Conservation (phyloP, 2,329 filamentous ascomycete species). For the Myriosclerotinia curreyana region DNA sequence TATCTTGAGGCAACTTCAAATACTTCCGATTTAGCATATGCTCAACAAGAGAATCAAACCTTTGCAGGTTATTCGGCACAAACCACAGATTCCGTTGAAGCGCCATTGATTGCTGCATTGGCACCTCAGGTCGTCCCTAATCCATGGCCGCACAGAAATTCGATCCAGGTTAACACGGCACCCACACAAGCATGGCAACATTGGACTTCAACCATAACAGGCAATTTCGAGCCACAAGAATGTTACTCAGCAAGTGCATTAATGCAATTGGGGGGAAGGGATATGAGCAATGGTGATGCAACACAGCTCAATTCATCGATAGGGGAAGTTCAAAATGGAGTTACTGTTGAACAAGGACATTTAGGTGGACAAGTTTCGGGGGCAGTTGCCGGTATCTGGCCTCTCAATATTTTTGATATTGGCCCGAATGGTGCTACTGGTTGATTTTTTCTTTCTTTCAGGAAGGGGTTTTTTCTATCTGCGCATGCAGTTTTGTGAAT, state of each 20-base stretch:
- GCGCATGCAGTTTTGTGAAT: neutral
- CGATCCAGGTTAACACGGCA: constrained; percentile 26
- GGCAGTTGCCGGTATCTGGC: constrained; percentile 26
- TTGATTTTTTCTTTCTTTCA: neutral
- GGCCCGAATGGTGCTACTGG: constrained; percentile 10
- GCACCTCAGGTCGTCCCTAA: constrained; percentile 39
- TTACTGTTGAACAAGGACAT: constrained; percentile 1
- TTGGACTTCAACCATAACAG: constrained; percentile 36
- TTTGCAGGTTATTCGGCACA: constrained; percentile 12
- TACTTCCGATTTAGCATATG: constrained; percentile 28
- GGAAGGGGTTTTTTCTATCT: too few relatives aligned
- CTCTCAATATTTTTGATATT: constrained; percentile 34
- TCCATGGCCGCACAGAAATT: constrained; percentile 26
- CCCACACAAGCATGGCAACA: constrained; percentile 37
- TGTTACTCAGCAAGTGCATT: constrained; percentile 37
- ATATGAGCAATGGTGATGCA: constrained; percentile 25
- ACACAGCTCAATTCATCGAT: constrained; percentile 14
- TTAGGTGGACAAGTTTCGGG: constrained; percentile 20
- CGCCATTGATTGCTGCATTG: constrained; percentile 34
- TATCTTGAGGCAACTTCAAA: constrained; percentile 32
- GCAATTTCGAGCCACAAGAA: constrained; percentile 37
- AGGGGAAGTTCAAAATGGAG: constrained; percentile 11
- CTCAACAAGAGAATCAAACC: constrained; percentile 28
- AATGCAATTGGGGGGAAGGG: constrained; percentile 36
- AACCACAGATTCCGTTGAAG: constrained; percentile 28